phyloP scores from a whole-genome alignment of 163 green algal species.

The Coccomyxa subellipsoidea region DNA sequence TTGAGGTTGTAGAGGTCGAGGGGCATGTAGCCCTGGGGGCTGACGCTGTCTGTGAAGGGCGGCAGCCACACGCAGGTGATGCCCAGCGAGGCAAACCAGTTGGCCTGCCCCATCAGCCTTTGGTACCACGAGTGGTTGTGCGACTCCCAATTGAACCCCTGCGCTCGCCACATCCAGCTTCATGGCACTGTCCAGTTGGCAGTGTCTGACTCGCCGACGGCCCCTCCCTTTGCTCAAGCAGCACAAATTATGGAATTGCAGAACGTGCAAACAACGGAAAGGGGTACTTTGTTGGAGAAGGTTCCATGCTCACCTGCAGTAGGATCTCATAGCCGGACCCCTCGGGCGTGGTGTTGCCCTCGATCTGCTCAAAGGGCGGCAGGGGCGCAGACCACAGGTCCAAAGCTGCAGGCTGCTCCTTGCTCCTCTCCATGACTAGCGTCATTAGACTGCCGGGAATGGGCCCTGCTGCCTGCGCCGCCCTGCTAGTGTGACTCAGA shows the following conservation, averaged over 20 bases:
- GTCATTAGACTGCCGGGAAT: background rate
- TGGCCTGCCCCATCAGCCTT: constrained; percentile 38
- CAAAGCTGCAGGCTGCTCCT: background rate
- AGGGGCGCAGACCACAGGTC: background rate
- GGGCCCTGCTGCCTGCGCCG: background rate
- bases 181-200: background rate
- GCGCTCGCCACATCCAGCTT: background rate
- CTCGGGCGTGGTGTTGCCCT: background rate
- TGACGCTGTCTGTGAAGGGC: constrained; percentile 65
- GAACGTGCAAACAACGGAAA: background rate
- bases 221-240: background rate
- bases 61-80: constrained; percentile 81
- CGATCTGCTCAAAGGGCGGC: background rate
- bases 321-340: constrained; percentile 15
- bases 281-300: background rate
- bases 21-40: constrained; percentile 75
- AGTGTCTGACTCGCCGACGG: background rate
- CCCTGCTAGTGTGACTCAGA: background rate
- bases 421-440: background rate
- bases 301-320: background rate
- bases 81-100: constrained; percentile 45
- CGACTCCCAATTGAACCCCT: constrained; percentile 75
- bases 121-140: constrained; percentile 53
- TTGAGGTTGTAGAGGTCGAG: constrained; percentile 82
- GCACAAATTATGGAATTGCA: background rate